Evolutionary conservation across 805 yeast genomes (phyloP).

Genomic region (Schizosaccharomyces lindneri): DNA sequence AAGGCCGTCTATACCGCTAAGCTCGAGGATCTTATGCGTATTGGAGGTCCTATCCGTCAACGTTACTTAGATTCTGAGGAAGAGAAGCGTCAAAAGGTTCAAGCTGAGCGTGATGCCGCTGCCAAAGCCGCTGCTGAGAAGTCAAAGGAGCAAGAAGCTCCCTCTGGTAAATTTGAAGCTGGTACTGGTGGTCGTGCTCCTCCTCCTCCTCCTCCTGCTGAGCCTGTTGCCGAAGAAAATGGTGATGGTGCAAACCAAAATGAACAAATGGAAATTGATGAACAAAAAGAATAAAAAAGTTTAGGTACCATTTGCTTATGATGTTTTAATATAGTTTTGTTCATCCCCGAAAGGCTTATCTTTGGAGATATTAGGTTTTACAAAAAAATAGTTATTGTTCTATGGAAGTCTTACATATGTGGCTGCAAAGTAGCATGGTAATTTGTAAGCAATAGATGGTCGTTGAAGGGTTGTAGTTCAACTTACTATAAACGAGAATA

Average conservation of each 20-base stretch:
- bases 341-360: not conserved
- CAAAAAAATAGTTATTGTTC: no score
- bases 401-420: no score
- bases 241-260: not conserved
- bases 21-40: conserved; percentile 85
- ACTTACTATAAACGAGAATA: no score
- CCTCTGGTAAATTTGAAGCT: conserved; percentile 16
- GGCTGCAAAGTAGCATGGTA: no score
- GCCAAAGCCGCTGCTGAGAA: conserved; percentile 39
- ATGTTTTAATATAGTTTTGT: not conserved
- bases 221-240: not conserved
- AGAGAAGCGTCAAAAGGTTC: conserved; percentile 63
- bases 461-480: no score
- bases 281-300: not conserved
- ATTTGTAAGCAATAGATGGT: no score
- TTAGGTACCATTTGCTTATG: not conserved
- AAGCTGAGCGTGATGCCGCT: conserved; percentile 42
- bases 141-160: conserved; percentile 35
- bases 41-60: conserved; percentile 87
- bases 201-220: conserved; percentile 4
- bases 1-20: conserved; percentile 94
- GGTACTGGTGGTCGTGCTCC: conserved; percentile 4
- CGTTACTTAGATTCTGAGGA: conserved; percentile 90
- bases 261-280: not conserved
- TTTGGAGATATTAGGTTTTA: no score